Conservation (phyloP, 106 monocot genomes). For the Dioscorea alata region DNA sequence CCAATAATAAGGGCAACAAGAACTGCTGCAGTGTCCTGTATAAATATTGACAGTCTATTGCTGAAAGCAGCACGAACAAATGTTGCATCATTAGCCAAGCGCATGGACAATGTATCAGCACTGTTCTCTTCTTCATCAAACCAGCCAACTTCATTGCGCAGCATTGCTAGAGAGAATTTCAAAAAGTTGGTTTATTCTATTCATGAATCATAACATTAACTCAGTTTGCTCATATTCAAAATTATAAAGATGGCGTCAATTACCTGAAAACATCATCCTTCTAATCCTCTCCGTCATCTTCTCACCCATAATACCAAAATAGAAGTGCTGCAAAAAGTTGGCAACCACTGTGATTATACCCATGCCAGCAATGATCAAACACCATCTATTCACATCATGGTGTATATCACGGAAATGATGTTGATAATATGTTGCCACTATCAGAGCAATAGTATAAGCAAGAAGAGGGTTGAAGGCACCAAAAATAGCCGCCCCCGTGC, state of each 20-base stretch:
- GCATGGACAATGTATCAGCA: conserved; percentile 92
- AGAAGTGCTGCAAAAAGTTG: conserved; percentile 99
- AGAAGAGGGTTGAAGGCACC: conserved; percentile 97
- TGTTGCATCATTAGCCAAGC: conserved; percentile 96
- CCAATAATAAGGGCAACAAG: conserved; percentile 79
- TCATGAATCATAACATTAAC: too few species aligned
- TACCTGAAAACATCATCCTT: conserved; percentile 99
- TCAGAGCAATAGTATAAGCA: conserved; percentile 77
- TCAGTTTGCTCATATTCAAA: too few species aligned
- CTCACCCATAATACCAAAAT: conserved; percentile 99
- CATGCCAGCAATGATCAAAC: conserved; percentile 89
- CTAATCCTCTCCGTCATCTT: conserved; percentile 98
- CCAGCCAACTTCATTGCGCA: conserved; percentile 99
- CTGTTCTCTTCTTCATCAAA: conserved; percentile 99
- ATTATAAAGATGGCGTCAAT: neutral
- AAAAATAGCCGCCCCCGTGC: conserved; percentile 92
- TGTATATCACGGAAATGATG: conserved; percentile 39
- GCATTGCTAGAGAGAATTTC: conserved; percentile 51
- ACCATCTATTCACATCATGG: conserved; percentile 94
- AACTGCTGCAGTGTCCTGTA: conserved; percentile 89
- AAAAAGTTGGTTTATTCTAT: neutral
- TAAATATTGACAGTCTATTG: conserved; percentile 96
- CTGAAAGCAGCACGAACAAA: conserved; percentile 99
- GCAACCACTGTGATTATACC: conserved; percentile 91
- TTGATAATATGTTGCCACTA: conserved; percentile 84